Evolutionary conservation across 2,329 filamentous ascomycete genomes (phyloP), one percentile per base, ranked within the genome.

Genomic region (Beauveria sp.): DNA sequence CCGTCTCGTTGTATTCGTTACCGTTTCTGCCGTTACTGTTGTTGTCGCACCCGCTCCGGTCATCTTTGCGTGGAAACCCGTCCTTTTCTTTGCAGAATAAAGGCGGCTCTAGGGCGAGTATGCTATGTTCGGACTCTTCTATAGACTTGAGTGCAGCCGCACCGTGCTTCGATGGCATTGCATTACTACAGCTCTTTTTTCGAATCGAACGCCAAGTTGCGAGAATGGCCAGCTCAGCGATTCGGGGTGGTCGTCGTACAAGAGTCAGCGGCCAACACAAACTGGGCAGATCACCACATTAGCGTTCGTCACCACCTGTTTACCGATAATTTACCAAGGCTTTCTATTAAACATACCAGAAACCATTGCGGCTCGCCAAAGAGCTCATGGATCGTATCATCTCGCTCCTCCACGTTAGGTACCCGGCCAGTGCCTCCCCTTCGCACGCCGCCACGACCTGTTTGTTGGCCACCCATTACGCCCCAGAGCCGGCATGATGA

Each of bases 251-350:
- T 89, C 82, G 54, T 92, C 82, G 51, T 98, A 98, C 22, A 99
- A 78, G 91, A 84, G 72, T 99, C 95, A 3, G 93, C 91, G 2
- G 86, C 91, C 3, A 99, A 80, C 49, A 98, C 85, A 60, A 96
- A 77, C 79, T 88, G 72, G 6, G 54, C 43, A 26, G 49, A 18
- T 46, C n/a, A 14, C 5, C 38, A 18, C 43, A 61, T 56, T 58
- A 64, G 47, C 58, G 28, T 53, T 38, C 63, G 53, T 66, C 51
- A 38, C 34, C 10, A 14, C 34, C 34, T 14, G 16, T 6, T 38
- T 38, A 38, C 5, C 34, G 34, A 38, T 5, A 38, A 38, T 38
- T 38, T 6, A 34, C 30, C 34, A 6, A 38, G 12, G 10, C 12
- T 16, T 38, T 38, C 34, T 14, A 38, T 38, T 14, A 26, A 40